A percentile compares a stretch with the other conserved stretches of the same genome.
These are phyloP conservation scores for Microstroma glucosiphilum DNA, from an alignment of 1,284 basidiomycete species.

Conservation along the genomic window DNA sequence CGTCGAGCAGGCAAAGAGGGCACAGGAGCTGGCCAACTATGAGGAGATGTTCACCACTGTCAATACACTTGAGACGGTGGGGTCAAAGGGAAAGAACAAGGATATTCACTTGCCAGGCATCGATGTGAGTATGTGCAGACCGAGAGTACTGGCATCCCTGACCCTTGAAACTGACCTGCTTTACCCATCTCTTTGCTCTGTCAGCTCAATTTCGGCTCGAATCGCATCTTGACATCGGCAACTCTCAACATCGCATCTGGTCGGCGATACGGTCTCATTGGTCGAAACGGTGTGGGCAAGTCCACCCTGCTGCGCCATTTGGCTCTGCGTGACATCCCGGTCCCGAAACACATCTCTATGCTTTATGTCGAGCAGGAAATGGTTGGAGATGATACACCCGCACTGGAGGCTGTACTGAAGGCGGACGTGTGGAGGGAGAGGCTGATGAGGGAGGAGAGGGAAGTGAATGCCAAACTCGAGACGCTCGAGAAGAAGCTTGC, in stretches of 20 bases:
- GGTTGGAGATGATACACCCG: constrained; percentile 80
- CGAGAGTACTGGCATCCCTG: too few relatives aligned
- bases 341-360: constrained; percentile 76
- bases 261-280: constrained; percentile 56
- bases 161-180: not conserved
- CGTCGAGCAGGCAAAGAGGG: constrained; percentile 79
- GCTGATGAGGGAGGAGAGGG: constrained; percentile 38
- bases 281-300: constrained; percentile 81
- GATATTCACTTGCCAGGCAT: constrained; percentile 93
- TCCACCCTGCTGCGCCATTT: constrained; percentile 90
- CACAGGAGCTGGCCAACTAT: constrained; percentile 78
- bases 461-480: constrained; percentile 38
- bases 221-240: constrained; percentile 74
- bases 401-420: constrained; percentile 87
- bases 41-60: constrained; percentile 99
- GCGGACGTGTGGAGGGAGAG: constrained; percentile 50
- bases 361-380: constrained; percentile 94
- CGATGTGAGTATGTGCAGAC: constrained; percentile 54
- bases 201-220: constrained; percentile 60
- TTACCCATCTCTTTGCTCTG: not conserved
- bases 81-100: constrained; percentile 62
- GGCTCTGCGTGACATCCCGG: constrained; percentile 83
- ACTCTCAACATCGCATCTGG: constrained; percentile 26
- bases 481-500: constrained; percentile 36
- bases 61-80: constrained; percentile 82